These are phyloP conservation scores for Quillaja saponaria DNA, from an alignment of 306 rosid species.

Conservation along the genomic window DNA sequence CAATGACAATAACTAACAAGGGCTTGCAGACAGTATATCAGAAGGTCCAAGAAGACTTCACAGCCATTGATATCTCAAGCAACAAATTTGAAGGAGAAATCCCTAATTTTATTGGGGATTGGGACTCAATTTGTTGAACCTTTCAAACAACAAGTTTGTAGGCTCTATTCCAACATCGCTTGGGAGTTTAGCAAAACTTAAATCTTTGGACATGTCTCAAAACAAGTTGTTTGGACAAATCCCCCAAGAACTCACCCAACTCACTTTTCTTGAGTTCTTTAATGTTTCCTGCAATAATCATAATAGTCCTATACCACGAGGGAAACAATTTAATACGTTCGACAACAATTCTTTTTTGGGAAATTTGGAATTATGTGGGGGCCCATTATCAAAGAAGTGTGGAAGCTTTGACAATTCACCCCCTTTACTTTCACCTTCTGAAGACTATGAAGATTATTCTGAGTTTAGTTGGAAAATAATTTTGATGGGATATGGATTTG, in stretches of 20 bases:
- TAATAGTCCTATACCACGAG: conserved; percentile 30
- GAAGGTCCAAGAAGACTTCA: conserved; percentile 5
- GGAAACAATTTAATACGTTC: conserved; percentile 25
- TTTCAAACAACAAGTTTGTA: conserved; percentile 34
- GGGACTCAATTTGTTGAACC: conserved; percentile 16
- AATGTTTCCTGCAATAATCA: conserved; percentile 31
- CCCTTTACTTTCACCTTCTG: not conserved
- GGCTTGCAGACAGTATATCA: conserved; percentile 12
- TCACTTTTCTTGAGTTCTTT: conserved; percentile 26
- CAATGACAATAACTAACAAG: conserved; percentile 24
- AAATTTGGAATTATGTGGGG: conserved; percentile 29
- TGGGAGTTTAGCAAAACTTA: conserved; percentile 28
- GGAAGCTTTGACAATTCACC: not conserved
- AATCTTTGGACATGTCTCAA: conserved; percentile 32
- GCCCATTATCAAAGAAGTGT: conserved; percentile 25
- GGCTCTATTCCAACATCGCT: conserved; percentile 34
- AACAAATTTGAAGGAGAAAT: conserved; percentile 33
- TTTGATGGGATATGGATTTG: conserved; percentile 33
- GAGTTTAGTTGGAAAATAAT: conserved; percentile 4
- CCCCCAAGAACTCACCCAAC: conserved; percentile 23
- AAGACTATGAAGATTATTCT: conserved; percentile 1
- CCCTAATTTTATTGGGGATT: conserved; percentile 15
- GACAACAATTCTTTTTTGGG: conserved; percentile 20
- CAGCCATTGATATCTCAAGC: conserved; percentile 31
- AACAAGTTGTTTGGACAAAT: conserved; percentile 24